phyloP scores from a whole-genome alignment of 345 rosid genomes.

The Cardamine occulta region DNA sequence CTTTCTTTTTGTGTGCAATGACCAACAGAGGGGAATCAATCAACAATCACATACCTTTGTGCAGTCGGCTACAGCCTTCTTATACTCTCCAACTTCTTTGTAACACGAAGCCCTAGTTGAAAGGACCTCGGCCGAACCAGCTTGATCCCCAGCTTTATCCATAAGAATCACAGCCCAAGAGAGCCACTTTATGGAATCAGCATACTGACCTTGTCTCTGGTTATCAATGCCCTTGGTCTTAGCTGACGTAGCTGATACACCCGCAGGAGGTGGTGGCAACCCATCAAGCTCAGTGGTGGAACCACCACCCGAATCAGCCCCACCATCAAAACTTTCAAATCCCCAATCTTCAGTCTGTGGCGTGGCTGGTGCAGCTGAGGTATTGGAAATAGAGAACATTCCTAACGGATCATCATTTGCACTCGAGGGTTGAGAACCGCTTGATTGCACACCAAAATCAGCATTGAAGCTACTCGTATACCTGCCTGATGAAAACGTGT shows the following conservation, averaged over 20 bases:
- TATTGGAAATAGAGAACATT: slow-evolving; percentile 55
- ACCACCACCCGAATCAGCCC: slow-evolving; percentile 54
- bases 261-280: slow-evolving; percentile 95
- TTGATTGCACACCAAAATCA: slow-evolving; percentile 62
- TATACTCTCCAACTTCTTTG: slow-evolving; percentile 99
- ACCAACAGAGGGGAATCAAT: background rate
- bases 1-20: background rate
- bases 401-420: slow-evolving; percentile 61
- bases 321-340: slow-evolving; percentile 68
- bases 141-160: slow-evolving; percentile 67
- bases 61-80: slow-evolving; percentile 97
- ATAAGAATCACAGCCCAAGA: slow-evolving; percentile 95
- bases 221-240: slow-evolving; percentile 86
- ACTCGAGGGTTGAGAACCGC: slow-evolving; percentile 50
- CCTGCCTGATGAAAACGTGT: slow-evolving; percentile 53
- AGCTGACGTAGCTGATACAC: slow-evolving; percentile 74
- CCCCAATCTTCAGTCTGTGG: slow-evolving; percentile 83
- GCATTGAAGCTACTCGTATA: slow-evolving; percentile 48
- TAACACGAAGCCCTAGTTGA: slow-evolving; percentile 94
- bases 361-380: slow-evolving; percentile 47
- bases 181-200: slow-evolving; percentile 97
- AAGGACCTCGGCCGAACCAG: slow-evolving; percentile 64
- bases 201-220: slow-evolving; percentile 92
- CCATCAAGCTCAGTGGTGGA: slow-evolving; percentile 93
- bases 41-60: slow-evolving; percentile 62